phyloP scores from a whole-genome alignment of 345 rosid genomes.

The Gossypium anomalum region DNA sequence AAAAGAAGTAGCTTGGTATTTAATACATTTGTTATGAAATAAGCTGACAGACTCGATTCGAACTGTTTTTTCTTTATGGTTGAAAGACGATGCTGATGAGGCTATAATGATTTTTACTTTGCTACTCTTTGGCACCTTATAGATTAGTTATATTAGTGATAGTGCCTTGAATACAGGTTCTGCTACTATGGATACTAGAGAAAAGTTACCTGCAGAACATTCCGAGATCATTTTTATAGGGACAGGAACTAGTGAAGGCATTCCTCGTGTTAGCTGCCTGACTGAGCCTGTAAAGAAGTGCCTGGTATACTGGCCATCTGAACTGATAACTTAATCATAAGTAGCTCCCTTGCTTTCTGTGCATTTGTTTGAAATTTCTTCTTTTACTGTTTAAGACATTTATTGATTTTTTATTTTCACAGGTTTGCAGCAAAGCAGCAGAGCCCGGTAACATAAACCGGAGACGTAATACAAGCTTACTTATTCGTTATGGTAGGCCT shows the following conservation, averaged over 20 bases:
- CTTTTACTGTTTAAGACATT: constrained; percentile 11
- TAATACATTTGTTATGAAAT: not conserved
- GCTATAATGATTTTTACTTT: not conserved
- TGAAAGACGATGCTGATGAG: not conserved
- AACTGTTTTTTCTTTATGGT: not conserved
- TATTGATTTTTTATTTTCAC: constrained; percentile 15
- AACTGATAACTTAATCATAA: not conserved
- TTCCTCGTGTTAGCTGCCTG: constrained; percentile 90
- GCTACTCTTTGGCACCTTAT: not conserved
- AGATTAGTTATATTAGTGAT: constrained; percentile 10
- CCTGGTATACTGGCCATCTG: constrained; percentile 39
- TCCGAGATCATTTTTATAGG: constrained; percentile 83
- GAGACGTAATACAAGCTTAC: constrained; percentile 77
- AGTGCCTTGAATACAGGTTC: constrained; percentile 33
- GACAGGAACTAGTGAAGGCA: constrained; percentile 96
- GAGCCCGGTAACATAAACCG: constrained; percentile 71
- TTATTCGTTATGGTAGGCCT: constrained; percentile 52
- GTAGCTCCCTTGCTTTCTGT: constrained; percentile 7
- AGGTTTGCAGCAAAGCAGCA: constrained; percentile 81
- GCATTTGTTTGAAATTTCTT: not conserved
- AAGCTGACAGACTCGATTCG: not conserved
- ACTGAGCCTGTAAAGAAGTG: constrained; percentile 75
- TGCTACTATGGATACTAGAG: constrained; percentile 28
- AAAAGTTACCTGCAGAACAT: constrained; percentile 27
- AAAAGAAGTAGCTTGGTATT: not conserved